phyloP scores from a whole-genome alignment of 2,329 filamentous ascomycete species.

The Pseudocercospora cruenta region DNA sequence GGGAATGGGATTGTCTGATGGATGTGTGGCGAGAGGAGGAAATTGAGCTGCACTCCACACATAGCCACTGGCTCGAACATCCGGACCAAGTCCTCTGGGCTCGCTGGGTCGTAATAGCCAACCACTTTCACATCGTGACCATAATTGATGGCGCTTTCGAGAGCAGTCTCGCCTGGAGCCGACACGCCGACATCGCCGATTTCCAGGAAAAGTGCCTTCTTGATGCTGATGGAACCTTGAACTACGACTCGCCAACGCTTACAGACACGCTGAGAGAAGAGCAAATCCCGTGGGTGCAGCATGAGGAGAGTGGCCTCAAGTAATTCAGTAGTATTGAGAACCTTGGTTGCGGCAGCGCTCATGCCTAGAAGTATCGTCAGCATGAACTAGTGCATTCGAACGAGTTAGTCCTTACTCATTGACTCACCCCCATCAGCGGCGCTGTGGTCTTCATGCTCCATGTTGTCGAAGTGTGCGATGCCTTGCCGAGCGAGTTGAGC shows the following conservation, averaged over 20 bases:
- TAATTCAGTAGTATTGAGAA: constrained; percentile 7
- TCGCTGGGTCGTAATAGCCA: too few relatives aligned
- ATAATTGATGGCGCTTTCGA: not conserved
- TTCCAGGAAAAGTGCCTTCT: constrained; percentile 1
- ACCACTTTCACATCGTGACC: not conserved
- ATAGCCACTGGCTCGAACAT: too few relatives aligned
- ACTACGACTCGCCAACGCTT: not conserved
- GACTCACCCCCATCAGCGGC: not conserved
- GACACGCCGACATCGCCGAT: not conserved
- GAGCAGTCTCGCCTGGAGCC: not conserved
- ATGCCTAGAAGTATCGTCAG: not conserved
- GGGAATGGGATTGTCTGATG: not conserved
- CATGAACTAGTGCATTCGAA: not conserved
- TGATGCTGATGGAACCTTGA: not conserved
- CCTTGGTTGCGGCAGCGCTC: not conserved
- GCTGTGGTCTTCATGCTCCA: not conserved
- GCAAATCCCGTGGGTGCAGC: not conserved
- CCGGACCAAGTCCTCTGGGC: not conserved
- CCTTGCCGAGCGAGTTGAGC: not conserved
- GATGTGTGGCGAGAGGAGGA: not conserved
- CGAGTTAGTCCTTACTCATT: not conserved
- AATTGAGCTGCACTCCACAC: not conserved
- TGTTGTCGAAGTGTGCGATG: not conserved
- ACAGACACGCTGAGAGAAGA: not conserved
- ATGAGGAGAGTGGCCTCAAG: constrained; percentile 1